Base-by-base conservation (phyloP, 352 stramenopile genomes). In the Phytopythium aichiense region DNA sequence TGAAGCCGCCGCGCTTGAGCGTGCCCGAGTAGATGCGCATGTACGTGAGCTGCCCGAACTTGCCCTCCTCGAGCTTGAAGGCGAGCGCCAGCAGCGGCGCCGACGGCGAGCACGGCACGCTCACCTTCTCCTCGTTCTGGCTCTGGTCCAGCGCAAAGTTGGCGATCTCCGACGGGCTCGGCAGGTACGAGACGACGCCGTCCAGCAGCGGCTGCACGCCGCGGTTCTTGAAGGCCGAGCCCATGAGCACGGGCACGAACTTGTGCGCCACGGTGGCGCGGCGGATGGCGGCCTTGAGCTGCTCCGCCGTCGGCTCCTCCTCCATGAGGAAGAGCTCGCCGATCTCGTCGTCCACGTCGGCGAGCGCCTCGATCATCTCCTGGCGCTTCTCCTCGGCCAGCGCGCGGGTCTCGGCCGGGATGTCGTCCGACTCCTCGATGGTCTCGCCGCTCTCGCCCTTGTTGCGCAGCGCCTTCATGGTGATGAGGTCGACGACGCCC, bases 171-270 rank as follows among this genome's bases (percentile, higher is more conserved):
- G 74, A 66, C 18, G 98, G 97, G 53, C 87, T 84, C 20, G 98
- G 98, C 42, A 99, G 74, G 81, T 99, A 99, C 65, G 97, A 85
- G 48, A 99, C 63, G 15, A 99, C 97, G 38, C 88, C 97, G 75
- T 99, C 97, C 23, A 99, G 83, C 64, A 99, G 87, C n/a, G 96
- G 88, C 74, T 99, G 98, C 58, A 99, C 97, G 31, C 95, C 96
- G 51, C 98, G 98, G 82, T 99, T 99, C 78, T 97, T 97, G 67
- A 96, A 97, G 8, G 97, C 97, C 59, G 93, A 98, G 38, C 97
- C 98, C 96, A 99, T 99, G 72, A 99, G 98, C 37, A 99, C 97
- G 12, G 98, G 97, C 58, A 99, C 97, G 72, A 99, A 99, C 65
- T 96, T 96, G 72, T 98, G 98, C n/a, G 84, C 85, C 62, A 99